A percentile compares a stretch with the other conserved stretches of the same genome.
Conservation (phyloP, 495 filamentous ascomycete species). For the Zalerion maritima region DNA sequence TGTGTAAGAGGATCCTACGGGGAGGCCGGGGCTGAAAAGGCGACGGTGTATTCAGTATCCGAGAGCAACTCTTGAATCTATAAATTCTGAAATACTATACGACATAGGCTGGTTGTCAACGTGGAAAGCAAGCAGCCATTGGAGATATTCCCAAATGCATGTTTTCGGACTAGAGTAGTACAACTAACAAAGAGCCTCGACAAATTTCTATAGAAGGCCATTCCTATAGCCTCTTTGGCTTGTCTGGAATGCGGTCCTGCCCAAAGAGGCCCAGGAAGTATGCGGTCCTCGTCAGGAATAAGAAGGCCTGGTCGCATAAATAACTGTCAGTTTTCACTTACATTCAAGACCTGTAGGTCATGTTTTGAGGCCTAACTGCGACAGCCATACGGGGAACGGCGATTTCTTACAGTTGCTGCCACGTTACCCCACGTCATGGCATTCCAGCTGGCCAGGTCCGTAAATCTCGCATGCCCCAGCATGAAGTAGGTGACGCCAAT, state of each 20-base stretch:
- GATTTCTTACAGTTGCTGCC: conserved; percentile 37
- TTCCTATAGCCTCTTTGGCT: conserved; percentile 9
- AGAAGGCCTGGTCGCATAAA: conserved; percentile 19
- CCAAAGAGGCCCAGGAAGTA: conserved; percentile 49
- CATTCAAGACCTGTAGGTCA: not conserved
- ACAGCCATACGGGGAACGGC: conserved; percentile 1
- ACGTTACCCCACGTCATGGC: conserved; percentile 61
- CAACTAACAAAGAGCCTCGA: too few relatives aligned
- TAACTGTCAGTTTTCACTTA: conserved; percentile 3
- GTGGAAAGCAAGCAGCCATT: conserved; percentile 12
- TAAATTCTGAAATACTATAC: conserved; percentile 8
- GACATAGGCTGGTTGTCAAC: conserved; percentile 12
- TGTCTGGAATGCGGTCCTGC: conserved; percentile 9
- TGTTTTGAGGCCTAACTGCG: not conserved
- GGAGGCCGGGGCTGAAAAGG: too few relatives aligned
- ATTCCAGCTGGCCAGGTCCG: conserved; percentile 49
- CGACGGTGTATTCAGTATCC: too few relatives aligned
- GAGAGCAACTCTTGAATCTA: conserved; percentile 1
- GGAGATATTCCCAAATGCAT: conserved; percentile 6
- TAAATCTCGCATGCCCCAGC: conserved; percentile 38
- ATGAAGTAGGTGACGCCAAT: conserved; percentile 44
- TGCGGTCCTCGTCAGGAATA: conserved; percentile 39
- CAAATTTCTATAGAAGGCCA: not conserved
- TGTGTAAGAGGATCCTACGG: too few relatives aligned
- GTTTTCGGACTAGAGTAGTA: not conserved